phyloP scores from a whole-genome alignment of 768 basidiomycete species.

The Phlebiopsis gigantea region DNA sequence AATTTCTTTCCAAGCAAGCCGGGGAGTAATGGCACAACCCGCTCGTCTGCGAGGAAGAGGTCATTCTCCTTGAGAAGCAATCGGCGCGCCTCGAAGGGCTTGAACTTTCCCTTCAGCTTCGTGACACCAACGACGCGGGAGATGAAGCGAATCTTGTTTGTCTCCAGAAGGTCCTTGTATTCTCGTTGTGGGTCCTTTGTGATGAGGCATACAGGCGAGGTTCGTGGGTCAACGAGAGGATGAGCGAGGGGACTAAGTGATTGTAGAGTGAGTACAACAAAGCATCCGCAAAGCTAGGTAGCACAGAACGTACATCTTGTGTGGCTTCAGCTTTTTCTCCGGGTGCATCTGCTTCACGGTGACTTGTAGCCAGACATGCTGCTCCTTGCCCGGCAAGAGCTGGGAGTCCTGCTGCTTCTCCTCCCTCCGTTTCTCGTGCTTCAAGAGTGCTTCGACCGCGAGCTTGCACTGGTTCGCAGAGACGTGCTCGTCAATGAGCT shows the following conservation, averaged over 20 bases:
- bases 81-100: conserved; percentile 76
- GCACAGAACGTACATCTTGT: conserved; percentile 83
- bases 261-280: neutral
- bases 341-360: conserved; percentile 80
- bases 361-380: conserved; percentile 85
- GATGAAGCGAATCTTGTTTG: conserved; percentile 81
- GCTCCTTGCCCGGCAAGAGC: conserved; percentile 73
- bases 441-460: conserved; percentile 75
- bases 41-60: conserved; percentile 90
- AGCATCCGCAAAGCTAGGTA: neutral
- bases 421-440: conserved; percentile 61
- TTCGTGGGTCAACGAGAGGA: conserved; percentile 79
- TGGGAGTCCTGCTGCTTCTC: conserved; percentile 66
- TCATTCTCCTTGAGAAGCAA: conserved; percentile 84
- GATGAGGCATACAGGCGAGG: conserved; percentile 79
- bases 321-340: conserved; percentile 72
- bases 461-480: conserved; percentile 66
- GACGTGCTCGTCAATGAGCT: conserved; percentile 65
- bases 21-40: conserved; percentile 83
- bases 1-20: conserved; percentile 83
- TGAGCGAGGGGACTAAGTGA: conserved; percentile 63
- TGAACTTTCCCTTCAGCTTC: conserved; percentile 94
- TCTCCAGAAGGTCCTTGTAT: conserved; percentile 89
- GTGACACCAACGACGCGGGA: conserved; percentile 84
- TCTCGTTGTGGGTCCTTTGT: conserved; percentile 93